Evolutionary conservation across 169 alveolate species (phyloP).

Genomic region (Ichthyophthirius multifiliis): DNA sequence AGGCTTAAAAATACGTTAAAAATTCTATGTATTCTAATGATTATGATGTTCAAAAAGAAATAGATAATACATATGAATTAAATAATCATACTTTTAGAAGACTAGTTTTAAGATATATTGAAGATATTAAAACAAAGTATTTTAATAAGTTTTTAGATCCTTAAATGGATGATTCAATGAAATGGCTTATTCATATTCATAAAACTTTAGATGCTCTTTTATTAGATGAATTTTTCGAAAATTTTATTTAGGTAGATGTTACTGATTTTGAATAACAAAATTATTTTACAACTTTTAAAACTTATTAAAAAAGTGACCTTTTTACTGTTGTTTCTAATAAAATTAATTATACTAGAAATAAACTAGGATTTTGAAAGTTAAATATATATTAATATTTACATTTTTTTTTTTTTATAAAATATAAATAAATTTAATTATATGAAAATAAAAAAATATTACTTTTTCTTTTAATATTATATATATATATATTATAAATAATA

Average conservation of each 20-base stretch:
- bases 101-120: neutral
- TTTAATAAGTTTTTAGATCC: neutral
- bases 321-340: slow-evolving; percentile 32
- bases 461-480: too few relatives aligned
- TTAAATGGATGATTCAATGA: neutral
- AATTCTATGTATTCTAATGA: neutral
- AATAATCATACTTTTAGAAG: neutral
- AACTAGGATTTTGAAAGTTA: slow-evolving; percentile 14
- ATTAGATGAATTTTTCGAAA: slow-evolving; percentile 42
- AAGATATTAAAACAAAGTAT: neutral
- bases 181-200: slow-evolving; percentile 20
- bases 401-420: too few relatives aligned
- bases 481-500: too few relatives aligned
- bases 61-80: slow-evolving; percentile 3
- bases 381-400: too few relatives aligned
- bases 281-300: slow-evolving; percentile 27
- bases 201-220: slow-evolving; percentile 28
- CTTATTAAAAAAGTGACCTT: slow-evolving; percentile 28
- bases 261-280: slow-evolving; percentile 29
- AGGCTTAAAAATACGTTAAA: neutral
- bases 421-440: too few relatives aligned
- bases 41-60: slow-evolving; percentile 1
- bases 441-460: too few relatives aligned
- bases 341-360: slow-evolving; percentile 37
- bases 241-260: slow-evolving; percentile 18